Evolutionary conservation across 1,139 yeast species (phyloP).

Genomic region (Taphrina deformans): DNA sequence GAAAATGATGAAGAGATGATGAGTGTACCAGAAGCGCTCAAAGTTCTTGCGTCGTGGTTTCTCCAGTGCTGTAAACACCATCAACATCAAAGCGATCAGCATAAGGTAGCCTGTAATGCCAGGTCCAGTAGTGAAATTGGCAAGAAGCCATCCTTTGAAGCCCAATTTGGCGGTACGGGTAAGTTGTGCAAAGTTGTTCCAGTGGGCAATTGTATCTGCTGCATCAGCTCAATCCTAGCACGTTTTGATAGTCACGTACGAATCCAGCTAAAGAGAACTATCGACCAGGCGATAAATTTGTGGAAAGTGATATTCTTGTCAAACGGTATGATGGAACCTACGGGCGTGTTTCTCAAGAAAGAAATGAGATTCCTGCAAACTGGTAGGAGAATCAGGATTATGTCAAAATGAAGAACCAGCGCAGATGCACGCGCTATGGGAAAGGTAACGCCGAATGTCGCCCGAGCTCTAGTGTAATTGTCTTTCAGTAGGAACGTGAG

Average conservation of each 20-base stretch:
- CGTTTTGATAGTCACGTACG: constrained; percentile 6
- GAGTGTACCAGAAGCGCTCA: constrained; percentile 33
- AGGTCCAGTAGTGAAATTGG: constrained; percentile 32
- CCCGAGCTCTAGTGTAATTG: constrained; percentile 3
- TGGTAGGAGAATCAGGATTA: constrained; percentile 29
- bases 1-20: constrained; percentile 32
- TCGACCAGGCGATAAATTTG: constrained; percentile 30
- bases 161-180: constrained; percentile 11
- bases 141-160: constrained; percentile 17
- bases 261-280: constrained; percentile 30
- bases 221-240: background rate
- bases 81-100: constrained; percentile 15
- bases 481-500: constrained; percentile 16
- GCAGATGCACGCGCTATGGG: constrained; percentile 31
- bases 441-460: constrained; percentile 18
- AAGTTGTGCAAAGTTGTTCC: constrained; percentile 29
- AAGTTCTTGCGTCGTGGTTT: constrained; percentile 19
- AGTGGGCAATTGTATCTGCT: constrained; percentile 21
- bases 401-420: constrained; percentile 27
- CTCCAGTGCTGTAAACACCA: constrained; percentile 30
- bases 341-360: constrained; percentile 23
- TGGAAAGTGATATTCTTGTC: constrained; percentile 33
- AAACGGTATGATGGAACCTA: constrained; percentile 28
- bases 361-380: constrained; percentile 32
- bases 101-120: constrained; percentile 27